Evolutionary conservation across 371 early-diverging fungal species (phyloP), one percentile per base, ranked within the genome.

Genomic region (Apophysomyces ossiformis): DNA sequence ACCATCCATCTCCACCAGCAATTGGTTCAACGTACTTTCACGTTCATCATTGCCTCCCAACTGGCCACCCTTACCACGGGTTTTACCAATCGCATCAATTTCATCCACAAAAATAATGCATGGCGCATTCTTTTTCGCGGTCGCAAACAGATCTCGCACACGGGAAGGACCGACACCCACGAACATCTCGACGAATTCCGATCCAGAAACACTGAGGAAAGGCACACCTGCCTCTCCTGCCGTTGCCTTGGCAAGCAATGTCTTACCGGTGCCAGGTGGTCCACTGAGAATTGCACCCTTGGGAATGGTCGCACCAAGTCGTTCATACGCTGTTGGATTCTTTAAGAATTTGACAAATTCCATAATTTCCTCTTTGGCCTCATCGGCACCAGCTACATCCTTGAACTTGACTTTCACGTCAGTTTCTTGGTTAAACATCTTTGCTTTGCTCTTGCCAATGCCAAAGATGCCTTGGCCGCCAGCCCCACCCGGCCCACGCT

Each of bases 291-390:
- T 96, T 13, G 99, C 99, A 35, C 99, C 99, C 79, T 97, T 98
- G 37, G 99, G 99, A 65, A 99, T 99, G 79, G 96, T 98, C 61
- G 99, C 99, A 18, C 99, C 99, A 65, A 99, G 86, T 63, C 91
- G 89, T 73, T 97, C 97, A 80, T 96, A 99, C n/a, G 87, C 81
- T 38, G 84, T 90, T 9, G 99, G 99, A 73, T 99, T 93, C 79
- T 99, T 99, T 62, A 99, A 83, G 75, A 99, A 98, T 79, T 99
- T 99, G 64, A 99, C 99, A 91, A 99, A 98, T 85, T 99, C 99
- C 96, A 99, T 99, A 65, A 99, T 99, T 82, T 99, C 99, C 66
- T 96, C 94, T 81, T 99, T 99, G 69, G 99, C 99, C 75, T 95
- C 95, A 78, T 99, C 99, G 81, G 99, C 95, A 36, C 99, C 99